Base-by-base conservation (phyloP, 2,329 filamentous ascomycete species). In the Tolypocladium sp. region DNA sequence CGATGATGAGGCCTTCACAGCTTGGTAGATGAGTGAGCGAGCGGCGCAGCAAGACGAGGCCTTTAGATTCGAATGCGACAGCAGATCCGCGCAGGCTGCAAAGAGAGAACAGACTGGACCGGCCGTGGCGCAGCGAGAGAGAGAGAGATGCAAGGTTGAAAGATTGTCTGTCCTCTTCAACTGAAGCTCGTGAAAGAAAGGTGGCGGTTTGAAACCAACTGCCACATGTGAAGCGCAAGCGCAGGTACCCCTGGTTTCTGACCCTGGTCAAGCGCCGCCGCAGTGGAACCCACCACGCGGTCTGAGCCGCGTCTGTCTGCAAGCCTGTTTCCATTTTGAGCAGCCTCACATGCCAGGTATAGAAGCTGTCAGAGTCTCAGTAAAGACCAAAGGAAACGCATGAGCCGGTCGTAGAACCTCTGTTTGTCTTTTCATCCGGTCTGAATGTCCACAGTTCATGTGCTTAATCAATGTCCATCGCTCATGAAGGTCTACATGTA, bases 221-320 rank as follows among this genome's bases (percentile, higher is more conserved):
- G 56, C 27, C 41, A 37, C 55, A 57, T 51, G 55, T 57, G 41
- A 57, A 57, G 49, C 49, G 20, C 20, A 22, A 35, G 30, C 49
- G 49, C 30, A n/a, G 17, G 20, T 35, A 57, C 56, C 56, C 56
- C 56, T 57, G 56, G 56, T 57, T 57, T 57, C 38, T 27, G 27
- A 51, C 56, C 56, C 56, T 22, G 20, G 56, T 51, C 42, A 42
- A 22, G 38, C 54, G 40, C 53, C 35, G 25, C 22, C n/a, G 53
- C 35, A 42, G 54, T 42, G 53, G 53, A 30, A 13, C 54, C 4
- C 54, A 41, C 37, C 54, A 40, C 37, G 22, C 53, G 37, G 54
- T 55, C 40, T 41, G 54, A 42, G 54, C 54, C 55, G 55, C 41
- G n/a, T 22, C 15, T 46, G 40, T 49, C 22, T 35, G 42, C 40